Conservation (phyloP, 768 basidiomycete genomes). For the Psilocybe sp. region DNA sequence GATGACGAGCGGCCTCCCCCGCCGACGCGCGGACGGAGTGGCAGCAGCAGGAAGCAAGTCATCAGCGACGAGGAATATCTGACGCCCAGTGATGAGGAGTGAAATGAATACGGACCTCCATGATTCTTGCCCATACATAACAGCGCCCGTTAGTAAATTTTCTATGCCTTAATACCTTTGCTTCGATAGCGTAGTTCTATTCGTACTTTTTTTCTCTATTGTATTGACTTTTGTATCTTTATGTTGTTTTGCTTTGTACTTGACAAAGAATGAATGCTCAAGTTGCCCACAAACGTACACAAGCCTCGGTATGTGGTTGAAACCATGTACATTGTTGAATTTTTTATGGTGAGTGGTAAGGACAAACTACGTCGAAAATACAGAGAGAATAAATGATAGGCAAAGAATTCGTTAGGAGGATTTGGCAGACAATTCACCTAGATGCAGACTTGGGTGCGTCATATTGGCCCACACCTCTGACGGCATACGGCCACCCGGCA, state of each 20-base stretch:
- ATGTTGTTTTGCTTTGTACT: constrained; percentile 6
- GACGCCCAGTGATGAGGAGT: constrained; percentile 77
- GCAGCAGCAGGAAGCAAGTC: constrained; percentile 61
- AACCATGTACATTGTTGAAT: too few relatives aligned
- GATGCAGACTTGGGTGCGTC: too few relatives aligned
- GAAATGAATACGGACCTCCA: constrained; percentile 5
- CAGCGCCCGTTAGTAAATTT: constrained; percentile 5
- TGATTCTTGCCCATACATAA: neutral
- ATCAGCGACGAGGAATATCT: constrained; percentile 73
- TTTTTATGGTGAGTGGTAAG: neutral
- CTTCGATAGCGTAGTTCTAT: constrained; percentile 9
- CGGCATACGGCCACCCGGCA: too few relatives aligned
- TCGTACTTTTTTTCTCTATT: constrained; percentile 3
- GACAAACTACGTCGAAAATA: neutral
- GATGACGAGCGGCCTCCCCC: constrained; percentile 70
- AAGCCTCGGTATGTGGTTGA: too few relatives aligned
- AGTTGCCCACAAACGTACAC: neutral
- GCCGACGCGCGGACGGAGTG: constrained; percentile 50
- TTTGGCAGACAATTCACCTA: too few relatives aligned
- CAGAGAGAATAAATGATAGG: neutral
- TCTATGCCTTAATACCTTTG: neutral
- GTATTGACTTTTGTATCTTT: neutral
- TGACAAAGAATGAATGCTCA: neutral
- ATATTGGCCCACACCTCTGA: too few relatives aligned
- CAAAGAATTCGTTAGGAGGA: neutral